Evolutionary conservation across 352 stramenopile genomes (phyloP).

Genomic region (Pythium folliculosum): DNA sequence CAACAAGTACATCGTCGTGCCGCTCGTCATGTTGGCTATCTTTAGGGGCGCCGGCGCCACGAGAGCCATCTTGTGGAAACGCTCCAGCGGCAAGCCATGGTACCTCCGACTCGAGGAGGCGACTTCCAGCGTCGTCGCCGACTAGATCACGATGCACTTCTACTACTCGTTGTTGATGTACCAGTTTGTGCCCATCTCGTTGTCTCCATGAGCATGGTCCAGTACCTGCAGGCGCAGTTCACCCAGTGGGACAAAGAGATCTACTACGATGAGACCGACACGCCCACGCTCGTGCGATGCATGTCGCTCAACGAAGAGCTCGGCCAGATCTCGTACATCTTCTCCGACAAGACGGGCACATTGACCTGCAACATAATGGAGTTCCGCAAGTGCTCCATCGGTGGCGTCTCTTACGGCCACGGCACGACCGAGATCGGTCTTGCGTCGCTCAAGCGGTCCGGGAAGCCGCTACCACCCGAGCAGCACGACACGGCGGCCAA

Average conservation of each 20-base stretch:
- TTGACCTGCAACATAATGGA: constrained; percentile 99
- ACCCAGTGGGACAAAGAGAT: constrained; percentile 95
- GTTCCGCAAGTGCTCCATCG: constrained; percentile 93
- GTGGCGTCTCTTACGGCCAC: constrained; percentile 85
- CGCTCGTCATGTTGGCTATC: constrained; percentile 66
- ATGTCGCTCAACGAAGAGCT: constrained; percentile 95
- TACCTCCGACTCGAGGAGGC: constrained; percentile 53
- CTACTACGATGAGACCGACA: constrained; percentile 88
- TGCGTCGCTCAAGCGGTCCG: constrained; percentile 59
- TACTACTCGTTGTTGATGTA: constrained; percentile 96
- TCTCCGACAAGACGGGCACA: constrained; percentile 99
- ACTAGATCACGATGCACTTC: constrained; percentile 88
- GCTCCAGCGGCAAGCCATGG: constrained; percentile 45
- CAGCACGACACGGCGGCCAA: constrained; percentile 25
- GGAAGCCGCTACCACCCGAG: constrained; percentile 51
- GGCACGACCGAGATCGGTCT: constrained; percentile 85
- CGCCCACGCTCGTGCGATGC: constrained; percentile 89
- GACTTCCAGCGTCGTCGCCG: constrained; percentile 34
- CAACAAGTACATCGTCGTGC: constrained; percentile 73
- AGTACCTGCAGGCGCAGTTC: constrained; percentile 94
- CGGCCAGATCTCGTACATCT: constrained; percentile 98
- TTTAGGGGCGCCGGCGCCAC: constrained; percentile 67
- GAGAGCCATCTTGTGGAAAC: constrained; percentile 61
- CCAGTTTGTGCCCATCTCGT: constrained; percentile 98
- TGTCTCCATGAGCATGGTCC: constrained; percentile 96